A percentile compares a stretch with the other conserved stretches of the same genome.
These are phyloP conservation scores for Colletotrichum higginsianum DNA, from an alignment of 2,329 filamentous ascomycete species.

Conservation along the genomic window DNA sequence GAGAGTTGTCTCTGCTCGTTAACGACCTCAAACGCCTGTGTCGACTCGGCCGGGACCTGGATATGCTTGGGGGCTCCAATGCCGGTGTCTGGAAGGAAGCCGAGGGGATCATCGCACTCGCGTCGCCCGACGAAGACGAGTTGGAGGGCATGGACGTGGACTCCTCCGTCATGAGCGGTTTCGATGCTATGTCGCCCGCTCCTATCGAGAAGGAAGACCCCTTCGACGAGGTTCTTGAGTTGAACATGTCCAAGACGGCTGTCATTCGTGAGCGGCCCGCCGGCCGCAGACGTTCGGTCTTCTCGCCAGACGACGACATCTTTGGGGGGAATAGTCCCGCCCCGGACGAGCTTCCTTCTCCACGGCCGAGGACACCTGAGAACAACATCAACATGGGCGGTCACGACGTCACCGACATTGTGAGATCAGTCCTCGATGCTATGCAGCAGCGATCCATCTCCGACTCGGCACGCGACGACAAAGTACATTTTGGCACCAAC, in stretches of 20 bases:
- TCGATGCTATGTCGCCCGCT: slow-evolving; percentile 58
- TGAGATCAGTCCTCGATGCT: slow-evolving; percentile 74
- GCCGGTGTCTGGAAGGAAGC: slow-evolving; percentile 82
- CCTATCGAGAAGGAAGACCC: slow-evolving; percentile 60
- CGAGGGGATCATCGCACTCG: slow-evolving; percentile 89
- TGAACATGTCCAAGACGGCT: slow-evolving; percentile 63
- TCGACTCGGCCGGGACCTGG: slow-evolving; percentile 77
- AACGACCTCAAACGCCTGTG: slow-evolving; percentile 87
- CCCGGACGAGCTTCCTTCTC: slow-evolving; percentile 53
- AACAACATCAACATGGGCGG: slow-evolving; percentile 52
- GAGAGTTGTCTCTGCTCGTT: slow-evolving; percentile 85
- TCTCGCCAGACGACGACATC: slow-evolving; percentile 77
- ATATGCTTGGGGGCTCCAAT: slow-evolving; percentile 73
- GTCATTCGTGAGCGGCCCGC: slow-evolving; percentile 69
- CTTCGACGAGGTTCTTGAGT: slow-evolving; percentile 57
- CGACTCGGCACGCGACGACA: slow-evolving; percentile 61
- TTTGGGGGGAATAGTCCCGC: slow-evolving; percentile 69
- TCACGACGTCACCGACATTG: slow-evolving; percentile 63
- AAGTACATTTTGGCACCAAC: slow-evolving; percentile 78
- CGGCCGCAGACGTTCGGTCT: slow-evolving; percentile 72
- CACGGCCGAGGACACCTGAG: slow-evolving; percentile 60
- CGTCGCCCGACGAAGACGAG: slow-evolving; percentile 77
- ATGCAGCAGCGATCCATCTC: slow-evolving; percentile 70
- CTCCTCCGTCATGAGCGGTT: slow-evolving; percentile 59
- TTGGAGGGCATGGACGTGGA: slow-evolving; percentile 56